Evolutionary conservation across 2,329 filamentous ascomycete genomes (phyloP).

Genomic region (Akanthomyces lecanii): DNA sequence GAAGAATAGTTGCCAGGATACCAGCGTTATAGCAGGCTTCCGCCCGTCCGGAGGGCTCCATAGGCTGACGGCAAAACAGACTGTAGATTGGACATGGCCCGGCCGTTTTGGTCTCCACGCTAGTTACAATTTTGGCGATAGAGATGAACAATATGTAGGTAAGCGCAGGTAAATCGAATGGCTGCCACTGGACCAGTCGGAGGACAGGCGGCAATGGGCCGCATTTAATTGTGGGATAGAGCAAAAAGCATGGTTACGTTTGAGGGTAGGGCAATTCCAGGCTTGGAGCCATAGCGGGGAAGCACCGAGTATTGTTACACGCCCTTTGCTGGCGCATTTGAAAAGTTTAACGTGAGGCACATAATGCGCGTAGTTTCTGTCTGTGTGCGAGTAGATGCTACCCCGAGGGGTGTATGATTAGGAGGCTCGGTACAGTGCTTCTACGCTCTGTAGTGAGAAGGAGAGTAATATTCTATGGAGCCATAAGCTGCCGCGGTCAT

Average conservation of each 20-base stretch:
- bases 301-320: background rate
- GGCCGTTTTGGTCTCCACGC: background rate
- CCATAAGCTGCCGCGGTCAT: constrained; percentile 3
- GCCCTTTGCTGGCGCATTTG: background rate
- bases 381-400: background rate
- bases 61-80: background rate
- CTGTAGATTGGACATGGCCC: background rate
- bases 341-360: background rate
- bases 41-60: constrained; percentile 11
- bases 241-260: constrained; percentile 8
- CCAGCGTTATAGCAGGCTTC: background rate
- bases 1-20: background rate
- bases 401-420: constrained; percentile 8
- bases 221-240: constrained; percentile 12
- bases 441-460: background rate
- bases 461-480: constrained; percentile 15
- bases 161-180: background rate
- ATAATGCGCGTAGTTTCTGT: background rate
- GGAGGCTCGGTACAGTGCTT: background rate
- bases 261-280: background rate
- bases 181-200: background rate
- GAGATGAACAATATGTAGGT: constrained; percentile 6
- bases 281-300: background rate
- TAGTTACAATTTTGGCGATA: background rate
- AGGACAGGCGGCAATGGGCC: constrained; percentile 3